Conservation (phyloP, 1,284 basidiomycete genomes). For the Salmacisia buchloeana region DNA sequence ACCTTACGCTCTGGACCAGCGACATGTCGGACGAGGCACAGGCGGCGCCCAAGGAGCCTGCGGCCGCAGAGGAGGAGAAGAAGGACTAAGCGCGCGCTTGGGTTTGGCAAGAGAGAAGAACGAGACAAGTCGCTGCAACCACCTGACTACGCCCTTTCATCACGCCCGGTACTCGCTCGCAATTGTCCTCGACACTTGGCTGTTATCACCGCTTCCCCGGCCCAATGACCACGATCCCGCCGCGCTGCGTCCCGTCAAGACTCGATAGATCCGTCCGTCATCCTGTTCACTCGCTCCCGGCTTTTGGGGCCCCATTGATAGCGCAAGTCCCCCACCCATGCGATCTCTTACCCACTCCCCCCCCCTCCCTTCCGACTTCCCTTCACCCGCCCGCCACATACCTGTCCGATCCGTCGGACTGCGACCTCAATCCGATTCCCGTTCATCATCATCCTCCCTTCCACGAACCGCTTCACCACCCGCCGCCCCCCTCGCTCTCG, state of each 20-base stretch:
- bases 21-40: constrained; percentile 64
- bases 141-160: not conserved
- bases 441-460: no score
- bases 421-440: no score
- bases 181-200: not conserved
- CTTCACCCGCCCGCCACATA: no score
- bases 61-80: constrained; percentile 43
- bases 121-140: not conserved
- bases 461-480: no score
- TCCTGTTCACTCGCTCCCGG: not conserved
- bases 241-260: not conserved
- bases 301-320: no score
- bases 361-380: no score
- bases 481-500: no score
- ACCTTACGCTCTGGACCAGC: constrained; percentile 91
- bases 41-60: constrained; percentile 32
- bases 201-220: not conserved
- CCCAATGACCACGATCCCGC: not conserved
- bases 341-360: not conserved
- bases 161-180: no score
- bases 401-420: no score
- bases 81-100: constrained; percentile 27
- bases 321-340: no score
- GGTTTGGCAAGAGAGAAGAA: not conserved
- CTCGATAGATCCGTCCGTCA: not conserved